Evolutionary conservation across 331 rosid genomes (phyloP).

Genomic region (Acacia concinna): DNA sequence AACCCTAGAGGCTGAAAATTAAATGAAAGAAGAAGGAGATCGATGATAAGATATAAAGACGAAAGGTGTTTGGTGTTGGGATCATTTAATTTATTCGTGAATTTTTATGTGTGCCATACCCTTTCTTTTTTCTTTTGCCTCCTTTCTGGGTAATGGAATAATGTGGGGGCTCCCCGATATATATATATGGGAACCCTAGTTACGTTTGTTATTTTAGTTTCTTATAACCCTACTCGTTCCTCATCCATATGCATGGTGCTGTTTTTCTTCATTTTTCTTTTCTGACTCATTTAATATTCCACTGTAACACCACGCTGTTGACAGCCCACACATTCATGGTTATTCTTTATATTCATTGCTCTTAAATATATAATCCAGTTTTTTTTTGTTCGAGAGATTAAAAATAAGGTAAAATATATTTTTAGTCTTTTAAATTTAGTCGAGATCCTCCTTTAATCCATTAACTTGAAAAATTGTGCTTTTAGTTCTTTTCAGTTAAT

Average conservation of each 20-base stretch:
- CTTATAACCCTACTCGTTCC: neutral
- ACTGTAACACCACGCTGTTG: slow-evolving; percentile 28
- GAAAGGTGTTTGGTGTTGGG: slow-evolving; percentile 45
- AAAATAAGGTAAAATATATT: no score
- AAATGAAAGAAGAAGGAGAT: slow-evolving; percentile 42
- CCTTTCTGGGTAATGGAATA: slow-evolving; percentile 31
- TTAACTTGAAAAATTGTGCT: no score
- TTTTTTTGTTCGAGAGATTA: no score
- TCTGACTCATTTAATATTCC: slow-evolving; percentile 10
- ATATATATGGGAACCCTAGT: slow-evolving; percentile 4
- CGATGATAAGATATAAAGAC: slow-evolving; percentile 36
- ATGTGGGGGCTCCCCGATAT: slow-evolving; percentile 26
- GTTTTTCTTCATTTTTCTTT: neutral
- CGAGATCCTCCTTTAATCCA: no score
- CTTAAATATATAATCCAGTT: no score
- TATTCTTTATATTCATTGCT: slow-evolving; percentile 7
- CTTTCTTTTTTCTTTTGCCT: slow-evolving; percentile 23
- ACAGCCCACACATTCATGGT: slow-evolving; percentile 30
- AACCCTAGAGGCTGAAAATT: slow-evolving; percentile 36
- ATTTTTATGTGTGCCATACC: slow-evolving; percentile 27
- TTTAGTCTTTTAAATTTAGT: no score
- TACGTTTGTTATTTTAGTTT: neutral
- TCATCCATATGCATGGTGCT: neutral
- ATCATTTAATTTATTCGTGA: slow-evolving; percentile 53
- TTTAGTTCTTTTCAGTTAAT: no score